Evolutionary conservation across 2,329 filamentous ascomycete genomes (phyloP).

Genomic region (Knufia fluminis): DNA sequence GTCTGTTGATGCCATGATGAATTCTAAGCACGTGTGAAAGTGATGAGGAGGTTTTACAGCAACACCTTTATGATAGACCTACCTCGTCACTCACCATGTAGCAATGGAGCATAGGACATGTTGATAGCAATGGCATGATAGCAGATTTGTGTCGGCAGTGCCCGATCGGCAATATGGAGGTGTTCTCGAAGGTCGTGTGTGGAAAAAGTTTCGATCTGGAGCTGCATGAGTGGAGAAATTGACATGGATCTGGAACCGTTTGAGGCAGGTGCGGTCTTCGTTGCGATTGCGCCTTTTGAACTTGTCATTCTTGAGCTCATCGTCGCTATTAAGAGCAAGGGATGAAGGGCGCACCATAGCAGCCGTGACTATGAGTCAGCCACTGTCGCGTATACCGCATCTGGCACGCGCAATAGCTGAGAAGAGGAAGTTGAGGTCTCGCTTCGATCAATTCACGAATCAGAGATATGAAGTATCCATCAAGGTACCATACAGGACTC

Average conservation of each 20-base stretch:
- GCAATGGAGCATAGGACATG: background rate
- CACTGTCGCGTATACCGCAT: background rate
- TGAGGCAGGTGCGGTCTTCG: too few relatives aligned
- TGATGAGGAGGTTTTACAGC: background rate
- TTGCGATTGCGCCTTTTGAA: too few relatives aligned
- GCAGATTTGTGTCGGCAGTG: too few relatives aligned
- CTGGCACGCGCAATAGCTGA: constrained; percentile 1
- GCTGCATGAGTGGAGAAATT: too few relatives aligned
- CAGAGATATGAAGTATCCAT: background rate
- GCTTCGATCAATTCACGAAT: background rate
- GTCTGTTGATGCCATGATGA: constrained; percentile 1
- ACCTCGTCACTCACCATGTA: background rate
- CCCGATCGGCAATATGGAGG: too few relatives aligned
- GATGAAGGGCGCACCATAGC: background rate
- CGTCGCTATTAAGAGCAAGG: background rate
- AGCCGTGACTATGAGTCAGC: background rate
- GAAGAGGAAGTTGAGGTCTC: background rate
- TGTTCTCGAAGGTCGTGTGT: too few relatives aligned
- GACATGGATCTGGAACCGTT: too few relatives aligned
- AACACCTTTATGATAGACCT: background rate
- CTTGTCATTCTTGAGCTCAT: background rate
- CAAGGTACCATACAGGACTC: background rate
- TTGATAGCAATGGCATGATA: too few relatives aligned
- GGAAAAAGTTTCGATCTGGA: too few relatives aligned
- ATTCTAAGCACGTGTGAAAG: background rate